Evolutionary conservation across 306 rosid species (phyloP), one percentile per base, ranked within the genome.

Genomic region (Datisca glomerata): DNA sequence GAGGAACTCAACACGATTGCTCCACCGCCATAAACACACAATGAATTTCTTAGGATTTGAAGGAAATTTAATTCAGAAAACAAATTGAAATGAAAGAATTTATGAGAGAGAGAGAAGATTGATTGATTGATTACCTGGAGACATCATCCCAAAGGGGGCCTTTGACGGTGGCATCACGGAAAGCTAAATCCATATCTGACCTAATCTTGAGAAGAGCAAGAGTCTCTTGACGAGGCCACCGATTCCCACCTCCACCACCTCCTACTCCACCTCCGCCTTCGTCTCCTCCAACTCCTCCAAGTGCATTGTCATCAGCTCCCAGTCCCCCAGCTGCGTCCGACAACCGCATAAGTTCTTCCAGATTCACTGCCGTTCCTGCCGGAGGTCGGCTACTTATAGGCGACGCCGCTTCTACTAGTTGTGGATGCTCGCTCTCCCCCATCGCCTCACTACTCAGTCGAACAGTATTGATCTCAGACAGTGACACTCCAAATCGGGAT

Each of bases 141-240:
- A 71, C 66, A 9, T 61, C 67, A 43, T 71, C 78, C 78, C 78
- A 71, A 3, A 71, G 57, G 4, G 78, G 78, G 2, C 70, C 73
- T 27, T 71, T 71, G 23, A 71, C 66, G 4, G 73, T 56, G 36
- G 78, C 73, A 35, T 71, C 78, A 6, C 78, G 63, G 39, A 71
- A 71, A 4, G 41, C 33, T 0, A 57, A 43, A 42, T 71, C 78
- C 78, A 71, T 66, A 12, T 71, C 78, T 1, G 73, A 71, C 59
- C 78, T 63, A 53, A 71, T 66, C 39, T 41, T 66, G 25, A 71
- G 56, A 18, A 71, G 63, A 4, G 73, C 70, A 1, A 66, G 29
- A 1, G 78, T 66, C 55, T 71, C 78, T 16, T 61, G 78, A 1
- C 78, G 59, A 8, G 78, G 78, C 78, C 78, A 71, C 10, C 78